Percentiles rank a stretch among this genome's conserved stretches.
These are phyloP conservation scores for Boletus rubescentipes DNA, from an alignment of 768 basidiomycete species.

Conservation along the genomic window DNA sequence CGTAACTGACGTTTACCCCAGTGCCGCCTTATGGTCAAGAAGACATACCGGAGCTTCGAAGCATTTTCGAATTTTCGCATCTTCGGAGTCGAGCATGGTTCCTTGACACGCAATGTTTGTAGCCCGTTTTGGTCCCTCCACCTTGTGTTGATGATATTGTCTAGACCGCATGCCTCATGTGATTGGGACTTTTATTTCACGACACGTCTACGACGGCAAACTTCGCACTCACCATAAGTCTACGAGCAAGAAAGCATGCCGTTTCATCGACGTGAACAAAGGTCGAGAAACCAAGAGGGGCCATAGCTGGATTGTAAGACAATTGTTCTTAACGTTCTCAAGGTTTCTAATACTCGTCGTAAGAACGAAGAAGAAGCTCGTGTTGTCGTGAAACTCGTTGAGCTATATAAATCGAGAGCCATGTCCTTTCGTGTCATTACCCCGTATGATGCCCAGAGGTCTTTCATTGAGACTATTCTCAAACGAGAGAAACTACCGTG, in stretches of 20 bases:
- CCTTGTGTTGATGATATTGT: not conserved
- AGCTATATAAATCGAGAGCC: slow-evolving; percentile 43
- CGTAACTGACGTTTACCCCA: slow-evolving; percentile 27
- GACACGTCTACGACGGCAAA: slow-evolving; percentile 55
- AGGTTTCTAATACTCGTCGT: slow-evolving; percentile 4
- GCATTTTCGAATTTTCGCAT: slow-evolving; percentile 73
- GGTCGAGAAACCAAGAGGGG: slow-evolving; percentile 31
- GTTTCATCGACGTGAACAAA: slow-evolving; percentile 38
- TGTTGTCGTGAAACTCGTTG: slow-evolving; percentile 53
- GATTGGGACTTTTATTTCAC: slow-evolving; percentile 70
- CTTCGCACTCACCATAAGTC: slow-evolving; percentile 57
- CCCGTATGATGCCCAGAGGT: slow-evolving; percentile 75
- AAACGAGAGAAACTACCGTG: slow-evolving; percentile 46
- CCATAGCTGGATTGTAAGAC: slow-evolving; percentile 38
- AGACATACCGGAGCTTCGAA: slow-evolving; percentile 59
- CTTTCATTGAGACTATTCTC: slow-evolving; percentile 53
- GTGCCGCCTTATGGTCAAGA: slow-evolving; percentile 82
- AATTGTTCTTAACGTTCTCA: not conserved
- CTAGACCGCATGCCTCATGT: slow-evolving; percentile 81
- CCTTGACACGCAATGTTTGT: slow-evolving; percentile 72
- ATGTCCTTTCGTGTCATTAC: slow-evolving; percentile 67
- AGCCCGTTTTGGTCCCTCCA: not conserved
- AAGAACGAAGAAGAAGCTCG: slow-evolving; percentile 62
- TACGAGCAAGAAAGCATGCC: slow-evolving; percentile 32
- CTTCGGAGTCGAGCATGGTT: slow-evolving; percentile 48